Base-by-base conservation (phyloP, 257 asterid genomes). In the Marsdenia floribunda region DNA sequence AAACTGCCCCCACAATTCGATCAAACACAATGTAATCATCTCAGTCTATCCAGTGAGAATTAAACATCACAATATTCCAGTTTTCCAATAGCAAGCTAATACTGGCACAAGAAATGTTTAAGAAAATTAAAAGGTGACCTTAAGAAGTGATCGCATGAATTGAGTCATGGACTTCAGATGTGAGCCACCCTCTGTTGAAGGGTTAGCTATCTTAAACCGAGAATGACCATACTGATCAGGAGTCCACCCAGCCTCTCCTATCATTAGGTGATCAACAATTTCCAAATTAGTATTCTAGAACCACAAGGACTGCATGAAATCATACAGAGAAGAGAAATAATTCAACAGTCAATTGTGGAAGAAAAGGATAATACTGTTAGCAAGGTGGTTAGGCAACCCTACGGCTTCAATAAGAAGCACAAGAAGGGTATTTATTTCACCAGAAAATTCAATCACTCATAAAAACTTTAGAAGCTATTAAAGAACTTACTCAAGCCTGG, bases 231-330 rank as follows among this genome's bases (percentile, higher is more conserved):
- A 94, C 77, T 94, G 97, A 80, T 94, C 99, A 73, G 96, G 87
- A 68, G 92, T 92, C 97, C 97, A 94, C 63, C 99, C 99, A 65
- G 99, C 99, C 82, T 92, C 97, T 73, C 90, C 99, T 92, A 76
- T 81, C 71, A 64, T 59, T 70, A 84, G 71, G 78, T 78, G 78
- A 73, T 55, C 63, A 70, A 35, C 61, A 84, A 83, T 70, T 78
- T 54, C 76, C 79, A 78, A 81, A 70, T 75, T 73, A 72, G 83
- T 74, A 60, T 52, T 53, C 19, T 42, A 57, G 49, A 61, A 55
- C 54, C 29, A 16, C 6, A 38, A 49, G 52, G 73, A 72, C 52
- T 52, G 46, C 74, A 78, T 15, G 40, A 19, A 42, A 44, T 60
- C 29, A 65, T 22, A 60, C 16, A 15, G 42, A 16, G 26, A 10